Conservation (phyloP, 2,329 filamentous ascomycete species). For the Colletotrichum zoysiae region DNA sequence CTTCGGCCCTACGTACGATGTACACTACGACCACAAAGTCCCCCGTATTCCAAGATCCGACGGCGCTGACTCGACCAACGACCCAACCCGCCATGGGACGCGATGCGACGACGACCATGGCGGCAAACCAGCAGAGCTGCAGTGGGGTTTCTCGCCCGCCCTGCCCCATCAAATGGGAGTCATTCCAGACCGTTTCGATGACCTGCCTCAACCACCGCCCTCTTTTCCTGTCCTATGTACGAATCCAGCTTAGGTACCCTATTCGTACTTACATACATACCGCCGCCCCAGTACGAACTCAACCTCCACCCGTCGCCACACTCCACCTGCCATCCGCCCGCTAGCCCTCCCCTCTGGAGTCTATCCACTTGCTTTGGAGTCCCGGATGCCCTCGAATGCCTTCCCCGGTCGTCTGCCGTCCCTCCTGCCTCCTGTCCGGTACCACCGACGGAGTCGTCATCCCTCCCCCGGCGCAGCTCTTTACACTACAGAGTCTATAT, state of each 20-base stretch:
- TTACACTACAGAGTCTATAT: background rate
- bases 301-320: background rate
- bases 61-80: constrained; percentile 25
- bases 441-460: constrained; percentile 11
- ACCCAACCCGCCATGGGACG: constrained; percentile 22
- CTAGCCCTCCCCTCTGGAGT: background rate
- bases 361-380: constrained; percentile 7
- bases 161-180: constrained; percentile 32
- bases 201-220: constrained; percentile 30
- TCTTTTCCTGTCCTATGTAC: constrained; percentile 12
- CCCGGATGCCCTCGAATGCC: constrained; percentile 19
- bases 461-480: background rate
- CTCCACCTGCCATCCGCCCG: background rate
- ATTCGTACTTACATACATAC: background rate
- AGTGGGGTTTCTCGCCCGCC: constrained; percentile 2
- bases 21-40: background rate
- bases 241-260: background rate
- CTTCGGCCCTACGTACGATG: constrained; percentile 1
- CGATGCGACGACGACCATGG: constrained; percentile 3
- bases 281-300: background rate
- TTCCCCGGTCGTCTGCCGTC: constrained; percentile 29
- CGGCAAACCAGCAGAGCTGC: constrained; percentile 7
- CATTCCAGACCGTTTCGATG: constrained; percentile 30
- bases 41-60: constrained; percentile 2
- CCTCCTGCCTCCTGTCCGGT: constrained; percentile 12